Evolutionary conservation across 805 yeast species (phyloP), one percentile per base, ranked within the genome.

Genomic region (Pichia exigua): DNA sequence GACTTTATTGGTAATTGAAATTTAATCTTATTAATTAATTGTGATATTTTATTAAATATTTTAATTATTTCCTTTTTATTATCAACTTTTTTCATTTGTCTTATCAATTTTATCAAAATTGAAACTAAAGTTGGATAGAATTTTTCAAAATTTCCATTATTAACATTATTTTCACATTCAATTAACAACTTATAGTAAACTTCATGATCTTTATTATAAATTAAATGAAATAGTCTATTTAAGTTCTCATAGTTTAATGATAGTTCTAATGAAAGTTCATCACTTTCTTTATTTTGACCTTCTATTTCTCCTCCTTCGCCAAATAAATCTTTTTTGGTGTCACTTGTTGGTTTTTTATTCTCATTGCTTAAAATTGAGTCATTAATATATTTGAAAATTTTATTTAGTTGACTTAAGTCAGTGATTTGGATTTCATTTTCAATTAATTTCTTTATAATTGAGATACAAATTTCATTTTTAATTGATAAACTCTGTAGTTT

Each of bases 51-150:
- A 59, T 87, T 88, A 73, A 91, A 86, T n/a, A 82, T 71, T 44
- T 48, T 52, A 3, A 61, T 57, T 12, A 59, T 53, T 45, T 59
- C 55, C 21, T 56, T 45, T 32, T 59, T 60, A 18, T 59, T 55
- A 39, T 56, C 60, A 13, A 57, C 47, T 22, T 70, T 63, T 44
- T 69, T 60, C 45, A 74, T 71, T 45, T 75, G 71, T 58, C 87
- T 77, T 28, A 87, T 75, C 24, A 86, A 67, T 61, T 74, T 77
- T 59, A 89, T 72, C 21, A 83, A 76, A 48, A 74, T 74, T 48
- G 81, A 75, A 27, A 90, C 78, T 42, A 92, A 68, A 1, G 96
- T 78, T 4, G 96, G 95, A 63, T 83, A 87, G 43, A 82, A 75
- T 57, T 82, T 80, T 35, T 66, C 70, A 26, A 41, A 32, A 1